A percentile compares a stretch with the other conserved stretches of the same genome.
These are phyloP conservation scores for Lentinula guzmanii DNA, from an alignment of 768 basidiomycete species.

Conservation along the genomic window DNA sequence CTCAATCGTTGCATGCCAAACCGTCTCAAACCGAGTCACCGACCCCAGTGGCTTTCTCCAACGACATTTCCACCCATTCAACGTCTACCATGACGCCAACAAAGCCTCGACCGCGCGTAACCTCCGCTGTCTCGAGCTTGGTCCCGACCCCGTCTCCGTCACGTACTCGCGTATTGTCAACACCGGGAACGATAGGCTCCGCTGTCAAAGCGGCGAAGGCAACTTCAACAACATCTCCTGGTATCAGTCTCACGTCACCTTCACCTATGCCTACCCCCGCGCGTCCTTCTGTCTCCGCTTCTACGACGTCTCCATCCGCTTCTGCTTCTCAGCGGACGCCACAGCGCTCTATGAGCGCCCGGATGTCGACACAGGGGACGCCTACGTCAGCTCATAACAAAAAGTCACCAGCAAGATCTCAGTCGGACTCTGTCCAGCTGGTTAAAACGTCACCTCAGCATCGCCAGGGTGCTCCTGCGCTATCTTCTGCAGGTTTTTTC, in stretches of 20 bases:
- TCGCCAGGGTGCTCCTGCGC: neutral
- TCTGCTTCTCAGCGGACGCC: neutral
- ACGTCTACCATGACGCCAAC: neutral
- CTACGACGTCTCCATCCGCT: neutral
- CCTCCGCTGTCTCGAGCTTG: neutral
- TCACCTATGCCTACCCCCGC: neutral
- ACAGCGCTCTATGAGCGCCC: neutral
- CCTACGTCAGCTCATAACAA: neutral
- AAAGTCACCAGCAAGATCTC: neutral
- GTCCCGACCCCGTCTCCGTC: neutral
- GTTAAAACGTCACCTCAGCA: neutral
- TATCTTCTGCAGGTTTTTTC: neutral
- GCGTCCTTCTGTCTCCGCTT: neutral
- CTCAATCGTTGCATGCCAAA: neutral
- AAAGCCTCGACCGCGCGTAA: neutral
- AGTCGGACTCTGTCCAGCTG: neutral
- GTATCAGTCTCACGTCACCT: slow-evolving; percentile 4
- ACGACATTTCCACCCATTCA: neutral
- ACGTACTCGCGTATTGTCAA: neutral
- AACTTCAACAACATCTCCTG: neutral
- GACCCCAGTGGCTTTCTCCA: neutral
- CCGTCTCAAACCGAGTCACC: neutral
- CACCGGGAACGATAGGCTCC: neutral
- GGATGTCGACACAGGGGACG: neutral
- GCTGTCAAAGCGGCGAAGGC: neutral